Base-by-base conservation (phyloP, 2,329 filamentous ascomycete species). In the Mariannaea sp. region DNA sequence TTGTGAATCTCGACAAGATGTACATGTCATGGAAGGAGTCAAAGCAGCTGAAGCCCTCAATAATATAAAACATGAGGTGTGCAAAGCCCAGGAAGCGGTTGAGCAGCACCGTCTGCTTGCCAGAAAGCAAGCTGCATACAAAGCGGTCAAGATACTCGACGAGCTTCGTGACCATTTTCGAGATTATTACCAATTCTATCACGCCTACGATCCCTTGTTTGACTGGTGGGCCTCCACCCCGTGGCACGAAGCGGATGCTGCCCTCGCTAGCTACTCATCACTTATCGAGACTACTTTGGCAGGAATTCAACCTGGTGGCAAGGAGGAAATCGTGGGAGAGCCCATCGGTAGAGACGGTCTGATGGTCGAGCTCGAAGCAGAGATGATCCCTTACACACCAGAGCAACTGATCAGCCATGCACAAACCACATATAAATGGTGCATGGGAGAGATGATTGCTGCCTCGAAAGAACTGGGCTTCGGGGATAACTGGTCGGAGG, bases 321-420 rank as follows among this genome's bases (percentile, higher is more conserved):
- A 75, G 1, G 76, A 81, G 46, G 75, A 77, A 6, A 84, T 84
- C 44, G 74, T 84, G 22, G 81, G 81, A 6, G 75, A 85, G 55
- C 81, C 82, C 0, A 81, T 84, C 42, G 81, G 83, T 1, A 68
- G 75, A 4, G 73, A 76, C 0, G 80, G 76, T 0, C 69, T 85
- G 1, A 65, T 81, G 1, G 72, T 73, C 9, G 81, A 83, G 44
- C 73, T 86, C 1, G 72, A 78, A 50, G 75, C 77, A 1, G 82
- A 85, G 65, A 77, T 82, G 74, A 82, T 85, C 43, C 76, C 80
- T 0, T 85, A 85, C 59, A 73, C 76, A 0, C 82, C 82, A 0
- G 80, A 83, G 50, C 78, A 85, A 61, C 70, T 85, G 3, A 72
- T 85, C 35, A 55, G 64, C 0, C 77, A 84, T 19, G 81, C 76